phyloP scores from a whole-genome alignment of 2,329 filamentous ascomycete species.

The Aureobasidium sp. region DNA sequence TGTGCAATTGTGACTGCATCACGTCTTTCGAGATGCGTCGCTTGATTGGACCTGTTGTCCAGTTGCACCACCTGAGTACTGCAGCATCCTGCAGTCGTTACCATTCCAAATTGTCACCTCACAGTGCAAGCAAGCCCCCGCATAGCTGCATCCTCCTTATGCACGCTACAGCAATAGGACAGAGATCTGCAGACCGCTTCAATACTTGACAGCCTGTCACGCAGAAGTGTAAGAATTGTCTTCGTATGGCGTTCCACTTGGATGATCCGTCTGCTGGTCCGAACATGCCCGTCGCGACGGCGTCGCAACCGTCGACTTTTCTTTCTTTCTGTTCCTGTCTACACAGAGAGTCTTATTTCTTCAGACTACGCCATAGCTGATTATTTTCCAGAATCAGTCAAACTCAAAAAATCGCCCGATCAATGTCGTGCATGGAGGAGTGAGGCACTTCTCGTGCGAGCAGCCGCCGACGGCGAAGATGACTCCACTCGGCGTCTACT shows the following conservation, averaged over 20 bases:
- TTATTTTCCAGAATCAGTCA: constrained; percentile 10
- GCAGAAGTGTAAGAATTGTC: constrained; percentile 5
- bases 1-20: background rate
- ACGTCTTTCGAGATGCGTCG: background rate
- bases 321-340: constrained; percentile 1
- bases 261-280: background rate
- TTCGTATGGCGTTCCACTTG: constrained; percentile 8
- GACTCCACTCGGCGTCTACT: background rate
- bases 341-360: background rate
- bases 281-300: constrained; percentile 6
- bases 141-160: constrained; percentile 7
- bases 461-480: constrained; percentile 10
- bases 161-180: constrained; percentile 7
- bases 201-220: constrained; percentile 14
- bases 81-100: constrained; percentile 8
- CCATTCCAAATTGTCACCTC: constrained; percentile 5
- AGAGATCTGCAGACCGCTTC: constrained; percentile 13
- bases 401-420: constrained; percentile 3
- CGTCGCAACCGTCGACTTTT: background rate
- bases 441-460: background rate
- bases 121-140: background rate
- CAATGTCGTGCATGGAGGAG: constrained; percentile 13
- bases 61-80: background rate
- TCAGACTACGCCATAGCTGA: background rate
- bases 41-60: constrained; percentile 1